A percentile compares a stretch with the other conserved stretches of the same genome.
These are phyloP conservation scores for Hypoxylon crocopeplum DNA, from an alignment of 495 filamentous ascomycete species.

Conservation along the genomic window DNA sequence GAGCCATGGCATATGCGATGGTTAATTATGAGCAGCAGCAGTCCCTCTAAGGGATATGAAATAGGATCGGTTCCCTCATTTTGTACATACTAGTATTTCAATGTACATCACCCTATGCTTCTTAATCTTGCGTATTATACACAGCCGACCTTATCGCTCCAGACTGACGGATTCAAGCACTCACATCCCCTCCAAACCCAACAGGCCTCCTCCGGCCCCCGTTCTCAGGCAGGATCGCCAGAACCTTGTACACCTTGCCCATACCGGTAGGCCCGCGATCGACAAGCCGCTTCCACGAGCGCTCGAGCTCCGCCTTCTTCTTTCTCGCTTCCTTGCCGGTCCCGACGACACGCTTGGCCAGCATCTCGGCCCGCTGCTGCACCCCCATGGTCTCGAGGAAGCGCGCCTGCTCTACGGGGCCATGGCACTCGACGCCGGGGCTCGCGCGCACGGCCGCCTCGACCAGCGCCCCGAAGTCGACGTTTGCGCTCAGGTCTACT, in stretches of 20 bases:
- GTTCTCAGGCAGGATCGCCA: constrained; percentile 87
- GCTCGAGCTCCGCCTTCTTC: constrained; percentile 68
- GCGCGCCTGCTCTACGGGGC: constrained; percentile 83
- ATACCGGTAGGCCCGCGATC: constrained; percentile 81
- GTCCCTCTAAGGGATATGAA: too few relatives aligned
- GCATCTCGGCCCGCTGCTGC: constrained; percentile 72
- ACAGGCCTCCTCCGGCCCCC: constrained; percentile 76
- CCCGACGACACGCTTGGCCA: constrained; percentile 51
- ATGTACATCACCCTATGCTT: too few relatives aligned
- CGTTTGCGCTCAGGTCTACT: constrained; percentile 87
- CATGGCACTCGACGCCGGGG: constrained; percentile 86
- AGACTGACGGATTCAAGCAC: constrained; percentile 9
- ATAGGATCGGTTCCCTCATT: too few relatives aligned
- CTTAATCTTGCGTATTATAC: too few relatives aligned
- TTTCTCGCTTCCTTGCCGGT: too few relatives aligned
- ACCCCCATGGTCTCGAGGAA: constrained; percentile 85
- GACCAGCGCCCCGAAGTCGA: constrained; percentile 85
- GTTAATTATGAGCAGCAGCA: too few relatives aligned
- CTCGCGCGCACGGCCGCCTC: constrained; percentile 78
- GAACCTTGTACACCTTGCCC: constrained; percentile 91
- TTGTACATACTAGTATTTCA: too few relatives aligned
- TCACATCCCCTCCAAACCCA: constrained; percentile 85
- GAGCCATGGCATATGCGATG: too few relatives aligned
- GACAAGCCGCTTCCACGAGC: constrained; percentile 77
- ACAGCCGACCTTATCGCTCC: background rate